Base-by-base conservation (phyloP, 1,139 yeast species). In the Blastobotrys persicus region DNA sequence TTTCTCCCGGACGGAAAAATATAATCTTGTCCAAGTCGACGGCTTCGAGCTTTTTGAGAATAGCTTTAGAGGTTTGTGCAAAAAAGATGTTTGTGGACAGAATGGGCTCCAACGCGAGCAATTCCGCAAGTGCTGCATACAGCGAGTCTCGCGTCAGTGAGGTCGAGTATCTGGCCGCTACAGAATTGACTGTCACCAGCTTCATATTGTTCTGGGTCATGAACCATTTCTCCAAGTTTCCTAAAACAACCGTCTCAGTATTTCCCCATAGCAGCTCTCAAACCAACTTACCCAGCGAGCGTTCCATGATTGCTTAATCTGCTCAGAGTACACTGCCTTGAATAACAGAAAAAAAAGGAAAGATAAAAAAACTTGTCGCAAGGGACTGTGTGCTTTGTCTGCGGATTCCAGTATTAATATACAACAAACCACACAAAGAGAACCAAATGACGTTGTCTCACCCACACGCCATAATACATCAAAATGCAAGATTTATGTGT, bases 121-220 rank as follows among this genome's bases (percentile, higher is more conserved):
- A 6, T 5, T 20, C 19, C 20, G 13, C 20, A 37, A 46, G 28
- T 4, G 45, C 45, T n/a, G 32, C 20, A 28, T 33, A 46, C 35
- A 46, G 17, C 42, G 39, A 23, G 2, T 26, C 32, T 34, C 33
- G 33, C 19, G 9, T 31, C 11, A 46, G 35, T 7, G 38, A 7
- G 17, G 7, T 17, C 6, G 42, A 31, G 35, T 46, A 46, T 9
- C 45, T 46, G 2, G 49, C 49, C 9, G 49, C 33, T 20, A 46
- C 49, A 34, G 39, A 34, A 17, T 34, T 34, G 12, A 34, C 39
- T 34, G 39, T n/a, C 11, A 34, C 39, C 39, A 34, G n/a, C 13
- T 31, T 23, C 42, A 20, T 38, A 31, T 23, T 19, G n/a, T 38
- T 38, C 31, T 38, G 42, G 20, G 17, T 19, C 42, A 38, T 19